These are phyloP conservation scores for Bothriochloa decipiens DNA, from an alignment of 176 grass and related monocot species.

Conservation along the genomic window DNA sequence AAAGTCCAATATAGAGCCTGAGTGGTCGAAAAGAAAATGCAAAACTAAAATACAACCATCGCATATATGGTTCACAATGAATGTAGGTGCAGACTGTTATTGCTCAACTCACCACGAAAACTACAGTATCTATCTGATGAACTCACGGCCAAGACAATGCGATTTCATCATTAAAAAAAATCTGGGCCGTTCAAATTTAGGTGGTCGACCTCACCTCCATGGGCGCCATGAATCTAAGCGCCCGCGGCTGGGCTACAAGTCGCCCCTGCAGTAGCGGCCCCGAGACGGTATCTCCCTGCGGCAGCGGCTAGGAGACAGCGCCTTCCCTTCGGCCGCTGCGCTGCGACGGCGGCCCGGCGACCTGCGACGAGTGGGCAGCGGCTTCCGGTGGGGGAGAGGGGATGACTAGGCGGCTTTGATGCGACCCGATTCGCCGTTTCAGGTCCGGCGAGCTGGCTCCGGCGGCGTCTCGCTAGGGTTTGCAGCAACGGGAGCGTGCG, in stretches of 20 bases:
- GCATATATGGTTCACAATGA: neutral
- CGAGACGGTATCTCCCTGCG: neutral
- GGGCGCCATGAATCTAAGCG: neutral
- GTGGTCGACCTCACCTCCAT: neutral
- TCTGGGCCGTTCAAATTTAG: neutral
- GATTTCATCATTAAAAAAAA: neutral
- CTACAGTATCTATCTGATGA: neutral
- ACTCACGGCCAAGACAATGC: neutral
- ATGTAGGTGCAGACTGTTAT: neutral
- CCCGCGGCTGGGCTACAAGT: neutral
- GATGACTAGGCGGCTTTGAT: neutral
- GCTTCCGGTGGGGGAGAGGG: neutral
- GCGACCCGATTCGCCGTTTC: neutral
- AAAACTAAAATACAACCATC: neutral
- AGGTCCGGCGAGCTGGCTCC: neutral
- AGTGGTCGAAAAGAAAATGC: neutral
- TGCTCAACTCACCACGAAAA: neutral
- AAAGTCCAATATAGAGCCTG: neutral
- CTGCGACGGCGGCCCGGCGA: neutral
- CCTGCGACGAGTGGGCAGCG: neutral
- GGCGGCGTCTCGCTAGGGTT: neutral
- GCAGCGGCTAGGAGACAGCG: neutral
- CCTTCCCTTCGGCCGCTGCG: neutral
- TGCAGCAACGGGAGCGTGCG: neutral
- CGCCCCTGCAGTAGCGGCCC: neutral